Base-by-base conservation (phyloP, 176 grass and related monocot species). In the Ananas comosus region DNA sequence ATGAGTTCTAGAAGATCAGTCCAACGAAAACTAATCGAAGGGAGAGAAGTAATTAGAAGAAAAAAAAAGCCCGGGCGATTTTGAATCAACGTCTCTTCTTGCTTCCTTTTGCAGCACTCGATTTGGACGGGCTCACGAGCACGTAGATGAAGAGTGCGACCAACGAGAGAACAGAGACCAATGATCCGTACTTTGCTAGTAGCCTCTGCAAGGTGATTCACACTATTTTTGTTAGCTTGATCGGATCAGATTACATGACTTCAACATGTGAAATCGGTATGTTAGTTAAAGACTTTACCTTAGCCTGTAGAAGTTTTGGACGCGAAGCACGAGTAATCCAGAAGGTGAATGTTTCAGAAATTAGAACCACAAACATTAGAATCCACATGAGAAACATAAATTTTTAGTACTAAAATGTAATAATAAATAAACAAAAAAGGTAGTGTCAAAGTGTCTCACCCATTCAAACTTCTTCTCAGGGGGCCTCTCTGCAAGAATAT, bases 401-500 rank as follows among this genome's bases (percentile, higher is more conserved):
- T 68, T 16, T 19, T 51, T 65, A 22, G 48, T 67, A 63, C 53
- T 49, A 47, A 71, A 12, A 71, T 18, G 1, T 68, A 64, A 25
- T 42, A 42, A 42, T 42, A 42, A 42, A 42, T 42, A 42, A 42
- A 42, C 33, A 42, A 14, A 78, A 57, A 13, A 59, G 57, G 47
- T 13, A 33, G 42, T 56, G 63, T 18, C 12, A 22, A 49, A 70
- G 19, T 63, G 12, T 78, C 82, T 90, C 68, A 97, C 93, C 84
- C 84, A 97, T 77, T 87, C 86, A 75, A 97, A 97, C 77, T 90
- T 97, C 93, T 92, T 89, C 58, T 78, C 83, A 12, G 93, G 84
- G 81, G 74, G 86, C 49, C 82, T 92, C 57, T 88, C 86, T 11
- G 89, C 86, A 42, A 97, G 86, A 82, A 97, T 85, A 75, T 92